Conservation (phyloP, 139 green algal species). For the Chlamydomonas schloesseri region DNA sequence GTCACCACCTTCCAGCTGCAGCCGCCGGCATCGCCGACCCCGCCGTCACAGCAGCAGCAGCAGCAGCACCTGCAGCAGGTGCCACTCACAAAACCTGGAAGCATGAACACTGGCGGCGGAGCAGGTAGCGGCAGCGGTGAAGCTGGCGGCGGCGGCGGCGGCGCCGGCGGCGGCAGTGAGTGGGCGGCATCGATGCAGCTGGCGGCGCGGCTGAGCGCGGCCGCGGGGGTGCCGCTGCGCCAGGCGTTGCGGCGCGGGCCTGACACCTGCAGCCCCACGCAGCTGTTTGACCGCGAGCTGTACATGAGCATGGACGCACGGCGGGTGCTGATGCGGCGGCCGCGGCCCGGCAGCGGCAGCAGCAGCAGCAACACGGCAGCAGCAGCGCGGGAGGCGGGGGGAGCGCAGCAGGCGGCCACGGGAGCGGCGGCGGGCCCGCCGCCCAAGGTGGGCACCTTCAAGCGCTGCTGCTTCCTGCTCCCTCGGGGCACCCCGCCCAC, state of each 20-base stretch:
- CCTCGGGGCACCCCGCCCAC: no score
- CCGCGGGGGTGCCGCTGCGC: background rate
- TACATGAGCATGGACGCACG: slow-evolving; percentile 9
- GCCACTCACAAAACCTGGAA: no score
- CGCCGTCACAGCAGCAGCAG: background rate
- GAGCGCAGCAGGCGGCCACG: no score
- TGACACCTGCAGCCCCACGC: background rate
- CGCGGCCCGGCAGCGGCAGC: no score
- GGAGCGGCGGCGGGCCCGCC: background rate
- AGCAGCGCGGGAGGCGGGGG: background rate
- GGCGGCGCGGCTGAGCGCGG: background rate
- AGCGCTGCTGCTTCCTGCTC: slow-evolving; percentile 1
- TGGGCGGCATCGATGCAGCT: background rate
- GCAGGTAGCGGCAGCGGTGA: no score
- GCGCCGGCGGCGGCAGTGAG: background rate
- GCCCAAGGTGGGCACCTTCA: background rate
- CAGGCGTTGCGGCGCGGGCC: background rate
- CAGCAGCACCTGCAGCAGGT: no score
- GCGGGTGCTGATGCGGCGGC: background rate
- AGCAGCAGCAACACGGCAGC: background rate
- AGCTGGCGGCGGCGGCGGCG: background rate
- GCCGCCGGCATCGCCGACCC: background rate
- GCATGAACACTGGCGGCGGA: no score
- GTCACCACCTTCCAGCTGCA: background rate
- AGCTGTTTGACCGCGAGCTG: slow-evolving; percentile 2